phyloP scores from a whole-genome alignment of 2,329 filamentous ascomycete species.

The Penicillium concentricum region DNA sequence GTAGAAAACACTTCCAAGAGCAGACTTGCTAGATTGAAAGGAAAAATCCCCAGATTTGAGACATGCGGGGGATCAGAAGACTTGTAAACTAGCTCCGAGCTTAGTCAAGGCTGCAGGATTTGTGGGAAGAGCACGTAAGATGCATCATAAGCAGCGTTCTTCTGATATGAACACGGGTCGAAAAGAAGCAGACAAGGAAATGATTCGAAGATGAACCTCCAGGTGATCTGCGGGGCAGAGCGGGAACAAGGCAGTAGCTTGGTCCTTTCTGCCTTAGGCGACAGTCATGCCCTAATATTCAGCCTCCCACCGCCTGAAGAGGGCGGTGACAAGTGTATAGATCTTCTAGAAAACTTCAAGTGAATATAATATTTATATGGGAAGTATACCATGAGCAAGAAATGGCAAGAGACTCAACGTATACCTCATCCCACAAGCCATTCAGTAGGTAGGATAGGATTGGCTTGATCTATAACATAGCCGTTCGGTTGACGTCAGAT shows the following conservation, averaged over 20 bases:
- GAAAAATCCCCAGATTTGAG: slow-evolving; percentile 6
- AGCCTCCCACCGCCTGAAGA: not conserved
- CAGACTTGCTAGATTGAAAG: slow-evolving; percentile 6
- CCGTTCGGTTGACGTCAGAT: not conserved
- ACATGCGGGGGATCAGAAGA: slow-evolving; percentile 24
- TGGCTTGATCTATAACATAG: not conserved
- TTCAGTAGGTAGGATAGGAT: too few relatives aligned
- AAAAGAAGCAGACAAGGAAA: not conserved
- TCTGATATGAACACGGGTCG: slow-evolving; percentile 16
- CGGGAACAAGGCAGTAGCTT: not conserved
- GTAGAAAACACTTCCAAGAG: not conserved
- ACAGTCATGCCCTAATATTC: not conserved
- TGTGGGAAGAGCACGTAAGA: slow-evolving; percentile 17
- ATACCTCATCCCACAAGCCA: not conserved
- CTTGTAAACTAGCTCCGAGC: slow-evolving; percentile 12
- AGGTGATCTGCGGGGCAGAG: slow-evolving; percentile 20
- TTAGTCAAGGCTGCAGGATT: slow-evolving; percentile 32
- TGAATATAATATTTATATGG: too few relatives aligned
- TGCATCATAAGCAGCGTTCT: slow-evolving; percentile 25
- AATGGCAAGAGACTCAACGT: not conserved
- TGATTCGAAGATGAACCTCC: slow-evolving; percentile 3
- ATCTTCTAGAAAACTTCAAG: not conserved
- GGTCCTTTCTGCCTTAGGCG: not conserved
- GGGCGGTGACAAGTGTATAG: not conserved
- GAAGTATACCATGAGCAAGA: not conserved